Conservation (phyloP, 306 rosid genomes). For the Trichosanthes truncata region DNA sequence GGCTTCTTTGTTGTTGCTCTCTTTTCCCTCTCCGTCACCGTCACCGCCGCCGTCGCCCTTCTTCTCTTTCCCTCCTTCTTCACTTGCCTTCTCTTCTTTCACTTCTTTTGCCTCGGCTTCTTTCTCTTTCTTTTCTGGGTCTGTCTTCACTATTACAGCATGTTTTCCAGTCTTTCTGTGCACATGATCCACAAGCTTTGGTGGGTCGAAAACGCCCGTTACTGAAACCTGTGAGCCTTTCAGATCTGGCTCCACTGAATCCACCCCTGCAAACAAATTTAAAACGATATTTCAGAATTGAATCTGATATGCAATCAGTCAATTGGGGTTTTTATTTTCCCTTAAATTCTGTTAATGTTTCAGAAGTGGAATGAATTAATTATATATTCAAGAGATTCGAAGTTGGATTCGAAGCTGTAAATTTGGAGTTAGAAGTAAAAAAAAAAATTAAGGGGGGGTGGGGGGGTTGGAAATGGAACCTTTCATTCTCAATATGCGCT, state of each 20-base stretch:
- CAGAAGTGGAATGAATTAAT: too few species aligned
- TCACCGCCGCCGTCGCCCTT: not conserved
- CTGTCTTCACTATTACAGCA: conserved; percentile 61
- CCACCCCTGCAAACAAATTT: conserved; percentile 44
- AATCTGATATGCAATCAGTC: not conserved
- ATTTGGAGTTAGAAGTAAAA: too few species aligned
- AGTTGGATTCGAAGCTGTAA: not conserved
- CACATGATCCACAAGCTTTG: conserved; percentile 57
- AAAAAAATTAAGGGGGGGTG: not conserved
- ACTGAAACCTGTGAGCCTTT: conserved; percentile 65
- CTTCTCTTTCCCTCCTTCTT: conserved; percentile 24
- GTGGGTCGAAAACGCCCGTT: conserved; percentile 61
- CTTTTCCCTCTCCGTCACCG: conserved; percentile 5
- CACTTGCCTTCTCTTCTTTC: conserved; percentile 7
- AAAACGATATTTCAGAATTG: not conserved
- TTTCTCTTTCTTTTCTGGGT: conserved; percentile 48
- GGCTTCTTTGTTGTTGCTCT: conserved; percentile 17
- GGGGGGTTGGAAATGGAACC: conserved; percentile 36
- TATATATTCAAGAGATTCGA: not conserved
- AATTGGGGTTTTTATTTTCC: too few species aligned
- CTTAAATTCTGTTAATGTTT: too few species aligned
- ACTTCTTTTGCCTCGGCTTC: conserved; percentile 17
- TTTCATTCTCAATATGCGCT: conserved; percentile 69
- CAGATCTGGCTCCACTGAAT: conserved; percentile 77
- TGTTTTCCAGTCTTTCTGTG: conserved; percentile 74